Base-by-base conservation (phyloP, 306 rosid species). In the Chamaecrista fasciculata region DNA sequence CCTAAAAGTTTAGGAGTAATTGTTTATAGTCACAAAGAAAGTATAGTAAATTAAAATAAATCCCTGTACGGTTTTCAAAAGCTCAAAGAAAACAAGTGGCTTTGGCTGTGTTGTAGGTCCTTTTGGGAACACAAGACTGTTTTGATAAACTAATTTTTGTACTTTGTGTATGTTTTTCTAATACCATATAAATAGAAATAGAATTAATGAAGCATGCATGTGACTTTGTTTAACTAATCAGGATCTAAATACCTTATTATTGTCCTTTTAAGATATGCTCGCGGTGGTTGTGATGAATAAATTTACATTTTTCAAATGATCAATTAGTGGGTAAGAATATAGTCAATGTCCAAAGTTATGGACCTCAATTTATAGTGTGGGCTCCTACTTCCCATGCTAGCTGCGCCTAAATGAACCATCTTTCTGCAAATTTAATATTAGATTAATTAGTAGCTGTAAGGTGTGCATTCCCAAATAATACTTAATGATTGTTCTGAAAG, bases 41-140 rank as follows among this genome's bases (percentile, higher is more conserved):
- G 65, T 46, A 49, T 47, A 76, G n/a, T n/a, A n/a, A n/a, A 56
- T 52, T 53, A 57, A 46, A 78, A 65, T 60, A 60, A 72, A 67
- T 19, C 33, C 40, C 73, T 36, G 33, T 56, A 60, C 33, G 15
- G 31, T 58, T 44, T 37, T 46, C 14, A 51, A 31, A 49, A 28
- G 51, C 4, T 49, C 34, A 55, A 33, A 58, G 39, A 55, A 55
- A 19, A 42, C 66, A 68, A 83, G 83, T 85, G 86, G 79, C 62
- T 79, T 81, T 58, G 34, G 91, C 70, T 79, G 73, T 71, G 70
- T 62, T 83, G 93, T 78, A 64, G 79, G 28, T 76, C 56, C 83
- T 90, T 87, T 87, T 79, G 85, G 91, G 79, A 81, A 80, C 96
- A 87, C 18, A 55, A 75, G 83, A 76, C 76, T 66, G 74, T 81